Conservation (phyloP, 441 rosid species). For the Jatropha podagrica region DNA sequence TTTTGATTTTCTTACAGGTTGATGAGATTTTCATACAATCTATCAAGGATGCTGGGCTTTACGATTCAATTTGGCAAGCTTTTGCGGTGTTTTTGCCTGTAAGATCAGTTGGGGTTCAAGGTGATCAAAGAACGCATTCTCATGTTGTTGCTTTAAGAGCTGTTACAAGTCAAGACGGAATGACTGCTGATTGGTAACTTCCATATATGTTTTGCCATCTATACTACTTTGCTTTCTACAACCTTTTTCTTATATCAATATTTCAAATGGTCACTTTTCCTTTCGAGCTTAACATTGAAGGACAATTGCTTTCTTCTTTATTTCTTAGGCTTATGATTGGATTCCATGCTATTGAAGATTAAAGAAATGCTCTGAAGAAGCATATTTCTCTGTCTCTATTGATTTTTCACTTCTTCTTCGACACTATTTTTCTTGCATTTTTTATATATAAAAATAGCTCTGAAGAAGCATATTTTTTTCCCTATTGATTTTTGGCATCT, state of each 20-base stretch:
- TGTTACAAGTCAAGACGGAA: constrained; percentile 96
- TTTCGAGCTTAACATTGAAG: background rate
- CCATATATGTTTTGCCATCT: constrained; percentile 7
- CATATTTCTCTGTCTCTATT: background rate
- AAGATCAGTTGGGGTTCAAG: constrained; percentile 94
- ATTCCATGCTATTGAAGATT: background rate
- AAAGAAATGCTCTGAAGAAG: background rate
- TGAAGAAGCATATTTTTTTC: background rate
- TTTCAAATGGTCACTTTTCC: background rate
- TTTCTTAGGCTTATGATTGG: background rate
- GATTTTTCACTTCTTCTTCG: background rate
- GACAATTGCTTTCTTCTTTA: background rate
- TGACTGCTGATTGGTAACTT: constrained; percentile 93
- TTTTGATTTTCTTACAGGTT: constrained; percentile 43
- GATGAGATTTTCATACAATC: constrained; percentile 96
- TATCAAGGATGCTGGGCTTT: constrained; percentile 90
- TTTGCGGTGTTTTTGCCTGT: constrained; percentile 94
- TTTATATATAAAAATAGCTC: too few relatives aligned
- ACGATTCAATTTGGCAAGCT: constrained; percentile 95
- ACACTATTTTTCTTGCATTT: background rate
- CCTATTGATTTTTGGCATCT: background rate
- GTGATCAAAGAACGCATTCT: constrained; percentile 96
- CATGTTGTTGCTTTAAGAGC: constrained; percentile 96
- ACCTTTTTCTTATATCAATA: background rate
- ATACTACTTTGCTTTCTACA: background rate